Percentiles rank a stretch among this genome's conserved stretches.
phyloP scores from a whole-genome alignment of 2,329 filamentous ascomycete genomes.

The Emergomyces orientalis region DNA sequence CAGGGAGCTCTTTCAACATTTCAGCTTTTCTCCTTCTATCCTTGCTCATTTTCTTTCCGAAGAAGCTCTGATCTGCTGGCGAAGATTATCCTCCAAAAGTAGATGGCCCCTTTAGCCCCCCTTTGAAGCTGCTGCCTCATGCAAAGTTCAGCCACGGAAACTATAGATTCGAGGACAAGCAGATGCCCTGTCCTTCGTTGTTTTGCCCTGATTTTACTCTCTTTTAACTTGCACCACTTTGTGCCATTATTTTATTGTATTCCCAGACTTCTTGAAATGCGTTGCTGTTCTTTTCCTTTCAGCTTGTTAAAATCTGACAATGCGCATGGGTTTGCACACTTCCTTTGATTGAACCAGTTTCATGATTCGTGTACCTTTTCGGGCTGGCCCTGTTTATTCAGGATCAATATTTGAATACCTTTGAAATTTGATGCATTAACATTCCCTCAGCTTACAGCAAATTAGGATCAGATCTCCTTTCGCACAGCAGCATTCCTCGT shows the following conservation, averaged over 20 bases:
- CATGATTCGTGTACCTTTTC: neutral
- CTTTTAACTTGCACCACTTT: neutral
- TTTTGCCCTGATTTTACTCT: neutral
- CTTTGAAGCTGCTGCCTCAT: neutral
- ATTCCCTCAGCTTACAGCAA: neutral
- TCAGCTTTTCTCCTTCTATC: neutral
- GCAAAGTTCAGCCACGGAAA: neutral
- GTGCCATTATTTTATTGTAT: neutral
- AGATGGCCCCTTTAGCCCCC: neutral
- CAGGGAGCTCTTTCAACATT: neutral
- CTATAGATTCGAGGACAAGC: neutral
- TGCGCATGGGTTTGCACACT: neutral
- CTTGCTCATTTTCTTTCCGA: neutral
- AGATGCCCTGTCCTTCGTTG: neutral
- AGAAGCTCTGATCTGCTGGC: neutral
- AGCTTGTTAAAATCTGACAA: neutral
- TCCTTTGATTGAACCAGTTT: slow-evolving; percentile 1
- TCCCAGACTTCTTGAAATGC: neutral
- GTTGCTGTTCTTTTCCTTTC: neutral
- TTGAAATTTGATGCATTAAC: neutral
- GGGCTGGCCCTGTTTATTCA: neutral
- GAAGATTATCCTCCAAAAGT: neutral
- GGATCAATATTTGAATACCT: neutral
- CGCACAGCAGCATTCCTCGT: neutral
- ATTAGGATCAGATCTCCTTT: neutral